Percentiles rank a stretch among this genome's conserved stretches.
phyloP scores from a whole-genome alignment of 2,329 filamentous ascomycete species.

The Ophiostoma ulmi region DNA sequence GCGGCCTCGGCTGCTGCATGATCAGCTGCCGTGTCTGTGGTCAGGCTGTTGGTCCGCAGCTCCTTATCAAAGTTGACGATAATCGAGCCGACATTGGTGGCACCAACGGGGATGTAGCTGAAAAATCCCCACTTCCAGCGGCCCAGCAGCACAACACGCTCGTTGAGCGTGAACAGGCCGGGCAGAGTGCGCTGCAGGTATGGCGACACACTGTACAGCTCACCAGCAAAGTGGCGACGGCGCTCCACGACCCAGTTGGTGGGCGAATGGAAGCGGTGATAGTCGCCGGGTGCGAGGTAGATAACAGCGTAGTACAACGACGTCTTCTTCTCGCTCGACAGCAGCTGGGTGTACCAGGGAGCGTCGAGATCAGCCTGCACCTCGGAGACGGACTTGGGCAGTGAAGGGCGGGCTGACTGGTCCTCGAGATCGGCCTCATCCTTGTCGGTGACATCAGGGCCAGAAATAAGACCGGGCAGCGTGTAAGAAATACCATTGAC shows the following conservation, averaged over 20 bases:
- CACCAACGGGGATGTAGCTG: slow-evolving; percentile 88
- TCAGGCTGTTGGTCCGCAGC: slow-evolving; percentile 84
- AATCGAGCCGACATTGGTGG: slow-evolving; percentile 95
- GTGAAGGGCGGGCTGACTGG: slow-evolving; percentile 62
- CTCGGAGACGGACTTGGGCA: slow-evolving; percentile 67
- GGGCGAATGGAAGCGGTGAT: slow-evolving; percentile 96
- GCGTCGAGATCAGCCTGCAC: slow-evolving; percentile 79
- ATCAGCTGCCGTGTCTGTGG: slow-evolving; percentile 88
- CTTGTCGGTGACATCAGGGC: slow-evolving; percentile 45
- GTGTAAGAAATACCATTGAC: slow-evolving; percentile 96
- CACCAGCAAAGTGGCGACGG: slow-evolving; percentile 94
- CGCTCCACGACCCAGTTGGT: slow-evolving; percentile 92
- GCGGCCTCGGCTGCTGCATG: slow-evolving; percentile 75
- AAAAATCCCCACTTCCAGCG: slow-evolving; percentile 98
- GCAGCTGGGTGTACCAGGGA: slow-evolving; percentile 66
- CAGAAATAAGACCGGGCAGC: slow-evolving; percentile 79
- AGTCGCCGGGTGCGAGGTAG: slow-evolving; percentile 94
- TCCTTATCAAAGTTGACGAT: slow-evolving; percentile 95
- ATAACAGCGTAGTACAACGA: slow-evolving; percentile 85
- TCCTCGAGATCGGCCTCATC: slow-evolving; percentile 57
- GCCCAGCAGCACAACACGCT: slow-evolving; percentile 87
- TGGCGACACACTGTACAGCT: slow-evolving; percentile 89
- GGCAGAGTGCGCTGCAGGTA: slow-evolving; percentile 91
- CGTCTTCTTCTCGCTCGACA: slow-evolving; percentile 53
- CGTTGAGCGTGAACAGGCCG: slow-evolving; percentile 92